These are phyloP conservation scores for Salix brachista DNA, from an alignment of 345 rosid genomes.

Conservation along the genomic window DNA sequence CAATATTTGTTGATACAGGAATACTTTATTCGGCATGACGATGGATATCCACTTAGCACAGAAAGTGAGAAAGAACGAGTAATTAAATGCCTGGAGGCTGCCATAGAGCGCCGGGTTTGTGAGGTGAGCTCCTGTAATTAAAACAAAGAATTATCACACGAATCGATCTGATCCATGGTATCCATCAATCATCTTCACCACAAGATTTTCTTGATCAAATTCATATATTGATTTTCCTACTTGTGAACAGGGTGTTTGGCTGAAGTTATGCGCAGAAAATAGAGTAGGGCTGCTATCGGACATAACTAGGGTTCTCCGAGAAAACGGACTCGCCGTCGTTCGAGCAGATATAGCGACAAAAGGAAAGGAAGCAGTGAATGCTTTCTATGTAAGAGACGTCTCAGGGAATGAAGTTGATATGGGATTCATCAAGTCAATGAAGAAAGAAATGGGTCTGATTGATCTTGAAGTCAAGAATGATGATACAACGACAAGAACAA, in stretches of 20 bases:
- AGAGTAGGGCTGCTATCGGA: slow-evolving; percentile 62
- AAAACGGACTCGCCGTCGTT: slow-evolving; percentile 60
- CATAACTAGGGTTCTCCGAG: slow-evolving; percentile 59
- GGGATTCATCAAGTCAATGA: slow-evolving; percentile 56
- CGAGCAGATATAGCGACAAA: slow-evolving; percentile 65
- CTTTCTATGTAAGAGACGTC: slow-evolving; percentile 51
- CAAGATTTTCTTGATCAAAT: background rate
- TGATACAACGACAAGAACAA: background rate
- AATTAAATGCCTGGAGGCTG: slow-evolving; percentile 56
- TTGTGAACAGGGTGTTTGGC: slow-evolving; percentile 45
- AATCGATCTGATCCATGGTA: background rate
- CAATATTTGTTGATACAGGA: slow-evolving; percentile 19
- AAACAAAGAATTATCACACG: background rate
- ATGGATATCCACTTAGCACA: slow-evolving; percentile 29
- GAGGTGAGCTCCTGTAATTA: slow-evolving; percentile 30
- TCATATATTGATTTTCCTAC: background rate
- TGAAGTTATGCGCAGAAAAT: slow-evolving; percentile 56
- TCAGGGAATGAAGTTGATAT: slow-evolving; percentile 54
- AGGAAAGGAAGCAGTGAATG: slow-evolving; percentile 51
- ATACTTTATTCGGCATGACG: slow-evolving; percentile 34
- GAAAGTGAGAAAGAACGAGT: slow-evolving; percentile 41
- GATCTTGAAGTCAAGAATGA: slow-evolving; percentile 44
- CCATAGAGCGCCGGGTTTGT: slow-evolving; percentile 45
- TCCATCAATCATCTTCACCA: background rate
- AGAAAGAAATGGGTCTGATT: slow-evolving; percentile 59